phyloP scores from a whole-genome alignment of 2,329 filamentous ascomycete species.

The Rhinocladiella mackenziei region DNA sequence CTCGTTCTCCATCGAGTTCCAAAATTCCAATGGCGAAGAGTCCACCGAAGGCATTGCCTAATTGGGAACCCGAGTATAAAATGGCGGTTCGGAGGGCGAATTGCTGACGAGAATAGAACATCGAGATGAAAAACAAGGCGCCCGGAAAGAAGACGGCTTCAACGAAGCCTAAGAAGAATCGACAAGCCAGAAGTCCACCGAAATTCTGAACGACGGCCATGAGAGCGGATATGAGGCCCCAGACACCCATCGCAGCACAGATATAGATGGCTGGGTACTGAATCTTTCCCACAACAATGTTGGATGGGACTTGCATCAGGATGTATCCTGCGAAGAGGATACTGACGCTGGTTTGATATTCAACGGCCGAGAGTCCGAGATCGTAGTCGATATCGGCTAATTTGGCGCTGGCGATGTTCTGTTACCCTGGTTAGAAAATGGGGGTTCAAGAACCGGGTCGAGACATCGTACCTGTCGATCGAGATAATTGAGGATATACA shows the following conservation, averaged over 20 bases:
- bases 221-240: slow-evolving; percentile 58
- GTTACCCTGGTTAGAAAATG: slow-evolving; percentile 29
- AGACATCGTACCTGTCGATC: slow-evolving; percentile 38
- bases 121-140: slow-evolving; percentile 39
- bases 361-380: slow-evolving; percentile 30
- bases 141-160: slow-evolving; percentile 59
- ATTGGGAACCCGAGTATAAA: slow-evolving; percentile 56
- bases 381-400: slow-evolving; percentile 50
- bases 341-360: slow-evolving; percentile 40
- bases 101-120: slow-evolving; percentile 42
- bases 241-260: slow-evolving; percentile 53
- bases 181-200: slow-evolving; percentile 51
- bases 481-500: slow-evolving; percentile 56
- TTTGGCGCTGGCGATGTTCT: slow-evolving; percentile 55
- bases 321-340: slow-evolving; percentile 58
- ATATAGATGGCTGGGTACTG: slow-evolving; percentile 51
- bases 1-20: slow-evolving; percentile 54
- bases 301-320: slow-evolving; percentile 52
- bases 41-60: slow-evolving; percentile 59
- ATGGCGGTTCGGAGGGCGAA: slow-evolving; percentile 57
- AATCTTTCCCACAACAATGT: slow-evolving; percentile 51
- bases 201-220: slow-evolving; percentile 53
- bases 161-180: slow-evolving; percentile 59
- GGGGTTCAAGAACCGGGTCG: not conserved
- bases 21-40: slow-evolving; percentile 57